Percentiles rank a stretch among this genome's conserved stretches.
Evolutionary conservation across 768 basidiomycete genomes (phyloP).

Genomic region (Daedalea quercina): DNA sequence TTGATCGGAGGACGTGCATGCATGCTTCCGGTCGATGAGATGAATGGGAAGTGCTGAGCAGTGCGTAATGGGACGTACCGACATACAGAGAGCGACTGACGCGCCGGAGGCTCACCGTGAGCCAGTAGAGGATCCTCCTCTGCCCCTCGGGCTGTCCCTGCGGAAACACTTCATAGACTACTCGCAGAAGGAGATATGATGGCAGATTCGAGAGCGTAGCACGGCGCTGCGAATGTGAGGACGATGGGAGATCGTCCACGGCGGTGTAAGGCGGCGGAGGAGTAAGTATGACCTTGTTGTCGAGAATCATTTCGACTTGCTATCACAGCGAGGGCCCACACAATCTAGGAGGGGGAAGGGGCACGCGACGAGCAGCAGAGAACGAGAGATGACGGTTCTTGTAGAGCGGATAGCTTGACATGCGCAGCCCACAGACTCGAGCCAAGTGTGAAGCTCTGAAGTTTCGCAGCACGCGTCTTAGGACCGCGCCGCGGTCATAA

Average conservation of each 20-base stretch:
- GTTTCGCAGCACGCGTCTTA: neutral
- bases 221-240: constrained; percentile 17
- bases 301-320: constrained; percentile 25
- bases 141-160: constrained; percentile 42
- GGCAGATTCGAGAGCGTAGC: constrained; percentile 36
- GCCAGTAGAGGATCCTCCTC: constrained; percentile 67
- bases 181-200: constrained; percentile 58
- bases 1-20: constrained; percentile 77
- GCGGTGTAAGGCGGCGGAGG: constrained; percentile 33
- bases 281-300: constrained; percentile 34
- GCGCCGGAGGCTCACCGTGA: constrained; percentile 52
- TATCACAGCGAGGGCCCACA: neutral
- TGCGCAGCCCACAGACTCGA: neutral
- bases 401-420: neutral
- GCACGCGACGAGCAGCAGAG: too few species aligned
- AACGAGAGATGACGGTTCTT: neutral
- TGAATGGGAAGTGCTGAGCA: neutral
- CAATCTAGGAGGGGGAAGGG: too few species aligned
- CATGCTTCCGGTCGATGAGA: constrained; percentile 37
- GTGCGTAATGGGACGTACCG: constrained; percentile 32
- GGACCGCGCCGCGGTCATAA: too few species aligned
- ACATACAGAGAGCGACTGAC: constrained; percentile 64
- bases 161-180: constrained; percentile 63
- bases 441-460: neutral
- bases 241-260: constrained; percentile 25